A percentile compares a stretch with the other conserved stretches of the same genome.
Evolutionary conservation across 108 stramenopile species (phyloP).

Genomic region (Thalassiosira profunda): DNA sequence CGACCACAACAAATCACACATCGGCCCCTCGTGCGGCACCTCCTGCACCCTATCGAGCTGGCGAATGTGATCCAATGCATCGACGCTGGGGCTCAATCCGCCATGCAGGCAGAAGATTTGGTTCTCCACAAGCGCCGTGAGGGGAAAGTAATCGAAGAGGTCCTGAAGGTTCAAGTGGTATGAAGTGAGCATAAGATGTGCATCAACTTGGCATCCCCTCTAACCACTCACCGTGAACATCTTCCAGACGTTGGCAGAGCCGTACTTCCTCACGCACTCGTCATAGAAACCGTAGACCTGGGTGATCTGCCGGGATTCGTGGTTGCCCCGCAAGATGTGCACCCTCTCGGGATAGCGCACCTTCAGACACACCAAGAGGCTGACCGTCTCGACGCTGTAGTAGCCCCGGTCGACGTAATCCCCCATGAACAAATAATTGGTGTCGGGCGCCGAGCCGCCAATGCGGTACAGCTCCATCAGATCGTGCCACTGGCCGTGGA

Average conservation of each 20-base stretch:
- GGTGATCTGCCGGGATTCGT: constrained; percentile 95
- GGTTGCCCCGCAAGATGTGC: constrained; percentile 95
- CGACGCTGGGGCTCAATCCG: constrained; percentile 95
- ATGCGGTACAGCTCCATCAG: constrained; percentile 94
- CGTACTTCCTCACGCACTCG: constrained; percentile 99
- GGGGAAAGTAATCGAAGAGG: constrained; percentile 97
- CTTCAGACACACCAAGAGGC: constrained; percentile 95
- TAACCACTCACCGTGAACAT: too few species aligned
- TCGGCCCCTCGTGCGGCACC: constrained; percentile 98
- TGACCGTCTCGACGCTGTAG: constrained; percentile 97
- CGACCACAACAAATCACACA: constrained; percentile 99
- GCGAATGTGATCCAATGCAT: constrained; percentile 96
- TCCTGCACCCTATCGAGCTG: constrained; percentile 97
- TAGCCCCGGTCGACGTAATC: constrained; percentile 99
- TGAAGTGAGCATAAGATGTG: too few species aligned
- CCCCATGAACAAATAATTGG: constrained; percentile 99
- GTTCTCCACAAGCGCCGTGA: constrained; percentile 96
- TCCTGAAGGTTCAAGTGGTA: too few species aligned
- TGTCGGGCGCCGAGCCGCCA: constrained; percentile 96
- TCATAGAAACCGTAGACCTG: constrained; percentile 99
- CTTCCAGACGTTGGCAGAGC: constrained; percentile 98
- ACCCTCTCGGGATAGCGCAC: constrained; percentile 96
- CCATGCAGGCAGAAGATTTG: constrained; percentile 97
- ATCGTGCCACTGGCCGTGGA: constrained; percentile 96
- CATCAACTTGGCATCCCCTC: too few species aligned